These are phyloP conservation scores for Medicago arabica DNA, from an alignment of 306 rosid genomes.

Conservation along the genomic window DNA sequence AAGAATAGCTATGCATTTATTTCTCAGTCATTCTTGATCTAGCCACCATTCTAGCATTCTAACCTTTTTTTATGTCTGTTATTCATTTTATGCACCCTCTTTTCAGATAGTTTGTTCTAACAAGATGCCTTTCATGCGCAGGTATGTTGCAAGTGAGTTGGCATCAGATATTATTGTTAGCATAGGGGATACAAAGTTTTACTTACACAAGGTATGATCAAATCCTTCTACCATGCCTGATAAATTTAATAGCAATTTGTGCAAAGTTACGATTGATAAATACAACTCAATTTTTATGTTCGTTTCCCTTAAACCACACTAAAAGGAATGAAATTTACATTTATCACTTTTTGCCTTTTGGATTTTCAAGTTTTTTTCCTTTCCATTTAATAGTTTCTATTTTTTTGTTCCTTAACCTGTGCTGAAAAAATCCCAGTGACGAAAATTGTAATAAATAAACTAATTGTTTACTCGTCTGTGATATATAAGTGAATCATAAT, in stretches of 20 bases:
- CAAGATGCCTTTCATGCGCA: slow-evolving; percentile 50
- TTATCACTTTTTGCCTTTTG: neutral
- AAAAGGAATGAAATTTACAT: neutral
- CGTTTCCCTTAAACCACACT: neutral
- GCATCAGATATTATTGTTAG: slow-evolving; percentile 69
- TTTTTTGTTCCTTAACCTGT: neutral
- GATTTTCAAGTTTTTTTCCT: neutral
- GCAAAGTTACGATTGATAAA: neutral
- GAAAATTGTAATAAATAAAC: neutral
- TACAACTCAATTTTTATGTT: neutral
- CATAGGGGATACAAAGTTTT: slow-evolving; percentile 73
- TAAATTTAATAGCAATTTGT: slow-evolving; percentile 1
- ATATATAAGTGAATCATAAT: neutral
- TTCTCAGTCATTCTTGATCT: neutral
- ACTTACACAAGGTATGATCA: slow-evolving; percentile 81
- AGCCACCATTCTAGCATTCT: slow-evolving; percentile 8
- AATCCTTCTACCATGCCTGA: slow-evolving; percentile 14
- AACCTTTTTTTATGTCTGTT: neutral
- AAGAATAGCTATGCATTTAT: too few relatives aligned
- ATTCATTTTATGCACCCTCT: slow-evolving; percentile 25
- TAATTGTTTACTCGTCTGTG: slow-evolving; percentile 9
- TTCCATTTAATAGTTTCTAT: too few relatives aligned
- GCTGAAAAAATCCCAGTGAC: neutral
- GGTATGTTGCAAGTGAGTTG: slow-evolving; percentile 89
- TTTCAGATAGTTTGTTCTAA: slow-evolving; percentile 18